phyloP scores from a whole-genome alignment of 2,329 filamentous ascomycete species.

The Fusarium heterosporum region DNA sequence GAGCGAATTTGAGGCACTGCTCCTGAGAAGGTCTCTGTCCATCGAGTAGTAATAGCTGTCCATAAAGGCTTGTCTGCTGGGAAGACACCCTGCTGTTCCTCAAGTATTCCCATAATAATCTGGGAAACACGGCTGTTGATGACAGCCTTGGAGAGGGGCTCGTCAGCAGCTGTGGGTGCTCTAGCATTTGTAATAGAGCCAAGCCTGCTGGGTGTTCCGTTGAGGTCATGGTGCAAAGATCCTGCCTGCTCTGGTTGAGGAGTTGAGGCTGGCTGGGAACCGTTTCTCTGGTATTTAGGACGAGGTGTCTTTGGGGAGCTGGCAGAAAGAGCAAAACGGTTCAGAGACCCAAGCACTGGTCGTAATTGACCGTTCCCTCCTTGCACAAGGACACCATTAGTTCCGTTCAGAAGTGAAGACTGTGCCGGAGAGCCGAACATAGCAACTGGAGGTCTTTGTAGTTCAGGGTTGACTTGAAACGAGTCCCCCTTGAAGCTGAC shows the following conservation, averaged over 20 bases:
- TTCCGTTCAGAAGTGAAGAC: conserved; percentile 14
- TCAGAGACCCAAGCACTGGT: conserved; percentile 35
- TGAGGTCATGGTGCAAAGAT: background rate
- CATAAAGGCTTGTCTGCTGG: conserved; percentile 64
- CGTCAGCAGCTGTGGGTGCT: conserved; percentile 25
- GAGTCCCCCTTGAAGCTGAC: conserved; percentile 39
- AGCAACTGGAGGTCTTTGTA: conserved; percentile 40
- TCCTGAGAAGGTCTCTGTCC: conserved; percentile 57
- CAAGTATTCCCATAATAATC: conserved; percentile 48
- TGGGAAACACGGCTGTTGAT: conserved; percentile 39
- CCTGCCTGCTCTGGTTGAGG: conserved; percentile 1
- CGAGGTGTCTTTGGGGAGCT: conserved; percentile 26
- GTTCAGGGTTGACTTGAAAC: conserved; percentile 40
- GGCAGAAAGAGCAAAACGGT: conserved; percentile 21
- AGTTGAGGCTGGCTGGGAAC: background rate
- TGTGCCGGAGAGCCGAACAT: conserved; percentile 35
- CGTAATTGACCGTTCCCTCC: conserved; percentile 37
- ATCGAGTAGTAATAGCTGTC: conserved; percentile 60
- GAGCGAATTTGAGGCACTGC: conserved; percentile 56
- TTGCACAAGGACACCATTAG: conserved; percentile 41
- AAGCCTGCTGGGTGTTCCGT: background rate
- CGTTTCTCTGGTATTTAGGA: conserved; percentile 20
- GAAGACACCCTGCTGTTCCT: conserved; percentile 59
- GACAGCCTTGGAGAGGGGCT: conserved; percentile 28
- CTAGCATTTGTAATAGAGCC: conserved; percentile 8